Conservation (phyloP, 768 basidiomycete species). For the Lactifluus echinatus region DNA sequence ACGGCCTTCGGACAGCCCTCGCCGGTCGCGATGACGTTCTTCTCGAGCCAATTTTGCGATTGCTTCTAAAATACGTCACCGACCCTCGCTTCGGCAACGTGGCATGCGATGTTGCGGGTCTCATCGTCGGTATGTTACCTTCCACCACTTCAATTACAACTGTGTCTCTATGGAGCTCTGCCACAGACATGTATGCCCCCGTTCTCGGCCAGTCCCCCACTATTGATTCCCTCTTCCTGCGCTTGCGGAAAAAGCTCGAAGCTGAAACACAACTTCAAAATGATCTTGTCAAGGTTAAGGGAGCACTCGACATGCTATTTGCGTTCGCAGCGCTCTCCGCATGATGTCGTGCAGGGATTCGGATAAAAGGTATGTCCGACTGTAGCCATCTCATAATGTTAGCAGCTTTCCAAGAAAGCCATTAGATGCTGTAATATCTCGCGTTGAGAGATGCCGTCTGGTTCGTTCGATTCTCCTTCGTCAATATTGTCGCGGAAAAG, state of each 20-base stretch:
- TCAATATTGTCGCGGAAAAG: constrained; percentile 70
- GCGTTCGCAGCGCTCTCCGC: constrained; percentile 40
- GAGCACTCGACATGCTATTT: constrained; percentile 87
- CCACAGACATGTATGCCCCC: constrained; percentile 79
- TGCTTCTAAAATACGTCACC: constrained; percentile 75
- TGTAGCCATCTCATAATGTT: constrained; percentile 7
- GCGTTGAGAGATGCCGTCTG: constrained; percentile 44
- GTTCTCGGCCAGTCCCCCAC: constrained; percentile 92
- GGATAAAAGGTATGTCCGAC: constrained; percentile 19
- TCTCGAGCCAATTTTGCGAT: constrained; percentile 81
- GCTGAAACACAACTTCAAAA: constrained; percentile 84
- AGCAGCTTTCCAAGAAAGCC: constrained; percentile 42
- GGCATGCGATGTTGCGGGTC: constrained; percentile 67
- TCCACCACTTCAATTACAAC: background rate
- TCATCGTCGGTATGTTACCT: constrained; percentile 68
- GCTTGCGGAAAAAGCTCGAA: constrained; percentile 74
- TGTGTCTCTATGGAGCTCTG: constrained; percentile 11
- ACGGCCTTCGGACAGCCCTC: constrained; percentile 79
- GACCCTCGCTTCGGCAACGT: constrained; percentile 92
- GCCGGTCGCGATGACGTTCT: constrained; percentile 89
- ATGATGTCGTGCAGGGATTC: constrained; percentile 6
- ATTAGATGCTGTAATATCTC: constrained; percentile 66
- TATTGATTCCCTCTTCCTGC: constrained; percentile 78
- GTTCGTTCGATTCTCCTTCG: constrained; percentile 33
- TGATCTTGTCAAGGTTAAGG: constrained; percentile 73